Conservation (phyloP, 345 rosid genomes). For the Pugionium dolabratum region DNA sequence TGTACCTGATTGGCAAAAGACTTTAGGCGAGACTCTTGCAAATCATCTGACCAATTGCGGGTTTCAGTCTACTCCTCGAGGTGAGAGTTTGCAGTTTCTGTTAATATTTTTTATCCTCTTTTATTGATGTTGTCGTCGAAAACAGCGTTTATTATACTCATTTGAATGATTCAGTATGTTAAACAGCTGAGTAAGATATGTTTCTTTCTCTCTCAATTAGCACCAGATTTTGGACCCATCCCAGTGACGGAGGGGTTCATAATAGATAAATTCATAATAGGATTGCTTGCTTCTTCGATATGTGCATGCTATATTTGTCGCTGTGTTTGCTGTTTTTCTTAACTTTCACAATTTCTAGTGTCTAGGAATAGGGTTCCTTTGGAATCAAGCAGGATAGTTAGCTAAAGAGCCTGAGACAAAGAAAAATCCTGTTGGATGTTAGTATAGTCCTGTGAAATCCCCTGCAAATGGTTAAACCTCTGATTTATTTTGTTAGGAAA, state of each 20-base stretch:
- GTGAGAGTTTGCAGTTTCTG: constrained; percentile 43
- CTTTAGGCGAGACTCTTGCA: constrained; percentile 86
- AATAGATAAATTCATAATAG: not conserved
- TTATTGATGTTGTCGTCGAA: not conserved
- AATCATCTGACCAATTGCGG: constrained; percentile 86
- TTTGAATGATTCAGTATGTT: constrained; percentile 11
- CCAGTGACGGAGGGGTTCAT: not conserved
- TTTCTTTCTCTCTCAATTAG: constrained; percentile 1
- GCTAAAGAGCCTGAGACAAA: not conserved
- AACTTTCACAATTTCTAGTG: constrained; percentile 1
- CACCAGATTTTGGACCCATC: not conserved
- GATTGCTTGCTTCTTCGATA: constrained; percentile 20
- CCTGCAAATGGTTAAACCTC: not conserved
- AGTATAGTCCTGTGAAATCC: not conserved
- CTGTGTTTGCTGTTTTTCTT: constrained; percentile 18
- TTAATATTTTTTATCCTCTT: not conserved
- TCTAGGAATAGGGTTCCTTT: constrained; percentile 15
- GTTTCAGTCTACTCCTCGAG: constrained; percentile 77
- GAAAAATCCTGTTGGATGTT: not conserved
- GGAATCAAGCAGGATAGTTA: constrained; percentile 21
- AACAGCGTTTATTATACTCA: not conserved
- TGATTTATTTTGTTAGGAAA: constrained; percentile 19
- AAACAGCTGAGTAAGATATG: not conserved
- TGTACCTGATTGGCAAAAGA: constrained; percentile 71
- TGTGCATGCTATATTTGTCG: constrained; percentile 10